phyloP scores from a whole-genome alignment of 108 stramenopile genomes.

The Cyclotella kingstonii region DNA sequence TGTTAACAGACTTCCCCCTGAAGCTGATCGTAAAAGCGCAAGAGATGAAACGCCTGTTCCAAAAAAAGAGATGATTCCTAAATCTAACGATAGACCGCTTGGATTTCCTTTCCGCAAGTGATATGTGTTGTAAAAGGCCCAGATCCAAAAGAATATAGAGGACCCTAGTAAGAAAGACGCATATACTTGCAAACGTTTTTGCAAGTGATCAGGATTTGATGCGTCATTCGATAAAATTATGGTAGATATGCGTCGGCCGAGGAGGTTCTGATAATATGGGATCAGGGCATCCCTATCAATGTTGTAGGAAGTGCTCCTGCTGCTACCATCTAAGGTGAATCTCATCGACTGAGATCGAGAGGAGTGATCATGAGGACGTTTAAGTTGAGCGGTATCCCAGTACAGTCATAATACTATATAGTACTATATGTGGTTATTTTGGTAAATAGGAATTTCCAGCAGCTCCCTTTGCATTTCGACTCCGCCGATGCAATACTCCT shows the following conservation, averaged over 20 bases:
- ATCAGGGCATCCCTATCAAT: too few species aligned
- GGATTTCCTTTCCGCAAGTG: conserved; percentile 25
- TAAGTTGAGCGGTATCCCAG: too few species aligned
- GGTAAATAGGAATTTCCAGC: too few species aligned
- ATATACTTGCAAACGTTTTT: conserved; percentile 20
- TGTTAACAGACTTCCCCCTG: conserved; percentile 23
- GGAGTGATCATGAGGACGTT: too few species aligned
- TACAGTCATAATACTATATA: too few species aligned
- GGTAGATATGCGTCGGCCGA: conserved; percentile 11
- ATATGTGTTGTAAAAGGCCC: conserved; percentile 35
- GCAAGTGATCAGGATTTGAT: conserved; percentile 25
- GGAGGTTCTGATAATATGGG: conserved; percentile 1
- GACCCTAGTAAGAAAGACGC: conserved; percentile 14
- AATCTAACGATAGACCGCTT: conserved; percentile 28
- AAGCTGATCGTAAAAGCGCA: conserved; percentile 16
- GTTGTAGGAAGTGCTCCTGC: neutral
- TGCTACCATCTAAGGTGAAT: neutral
- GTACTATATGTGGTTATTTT: too few species aligned
- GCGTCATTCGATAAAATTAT: conserved; percentile 18
- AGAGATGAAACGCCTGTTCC: conserved; percentile 29
- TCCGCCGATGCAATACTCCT: too few species aligned
- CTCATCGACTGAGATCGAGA: too few species aligned
- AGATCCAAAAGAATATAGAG: conserved; percentile 36
- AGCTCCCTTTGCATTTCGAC: too few species aligned
- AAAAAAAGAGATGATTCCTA: conserved; percentile 40